A percentile compares a stretch with the other conserved stretches of the same genome.
phyloP scores from a whole-genome alignment of 805 yeast species.

The Candida boleticola region DNA sequence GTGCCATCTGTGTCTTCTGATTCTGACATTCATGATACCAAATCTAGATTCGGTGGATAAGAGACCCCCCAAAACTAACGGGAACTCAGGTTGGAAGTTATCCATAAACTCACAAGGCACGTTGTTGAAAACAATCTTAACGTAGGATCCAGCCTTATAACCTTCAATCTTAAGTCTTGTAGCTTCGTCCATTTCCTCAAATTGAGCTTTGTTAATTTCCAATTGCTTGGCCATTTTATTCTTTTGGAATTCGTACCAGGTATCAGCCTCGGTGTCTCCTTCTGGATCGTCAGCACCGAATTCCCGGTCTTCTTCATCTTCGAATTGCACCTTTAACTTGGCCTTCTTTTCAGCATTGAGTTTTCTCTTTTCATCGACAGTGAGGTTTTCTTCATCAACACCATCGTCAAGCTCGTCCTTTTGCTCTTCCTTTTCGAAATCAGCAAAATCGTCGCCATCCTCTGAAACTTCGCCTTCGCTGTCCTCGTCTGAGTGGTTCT shows the following conservation, averaged over 20 bases:
- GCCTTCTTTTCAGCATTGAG: slow-evolving; percentile 88
- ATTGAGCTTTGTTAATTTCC: slow-evolving; percentile 85
- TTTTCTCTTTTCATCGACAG: slow-evolving; percentile 74
- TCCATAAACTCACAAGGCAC: slow-evolving; percentile 90
- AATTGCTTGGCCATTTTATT: slow-evolving; percentile 95
- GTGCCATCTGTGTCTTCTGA: slow-evolving; percentile 99
- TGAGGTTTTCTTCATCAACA: slow-evolving; percentile 40
- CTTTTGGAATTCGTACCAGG: slow-evolving; percentile 97
- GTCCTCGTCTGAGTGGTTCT: slow-evolving; percentile 13
- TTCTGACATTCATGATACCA: slow-evolving; percentile 88
- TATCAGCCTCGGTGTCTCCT: slow-evolving; percentile 71
- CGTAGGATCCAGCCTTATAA: slow-evolving; percentile 89
- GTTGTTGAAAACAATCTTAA: slow-evolving; percentile 76
- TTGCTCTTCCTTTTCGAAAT: slow-evolving; percentile 52
- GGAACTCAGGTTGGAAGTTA: slow-evolving; percentile 80
- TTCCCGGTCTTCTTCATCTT: slow-evolving; percentile 65
- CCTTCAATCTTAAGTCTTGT: slow-evolving; percentile 86
- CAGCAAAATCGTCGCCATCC: slow-evolving; percentile 49
- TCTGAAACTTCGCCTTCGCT: slow-evolving; percentile 21
- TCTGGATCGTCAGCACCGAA: slow-evolving; percentile 81
- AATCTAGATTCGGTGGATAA: slow-evolving; percentile 88
- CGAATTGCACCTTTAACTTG: slow-evolving; percentile 83
- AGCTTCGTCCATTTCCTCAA: slow-evolving; percentile 69
- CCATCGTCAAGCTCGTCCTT: slow-evolving; percentile 41
- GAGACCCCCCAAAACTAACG: slow-evolving; percentile 87